These are phyloP conservation scores for Harringtonia lauricola DNA, from an alignment of 2,329 filamentous ascomycete species.

Conservation along the genomic window DNA sequence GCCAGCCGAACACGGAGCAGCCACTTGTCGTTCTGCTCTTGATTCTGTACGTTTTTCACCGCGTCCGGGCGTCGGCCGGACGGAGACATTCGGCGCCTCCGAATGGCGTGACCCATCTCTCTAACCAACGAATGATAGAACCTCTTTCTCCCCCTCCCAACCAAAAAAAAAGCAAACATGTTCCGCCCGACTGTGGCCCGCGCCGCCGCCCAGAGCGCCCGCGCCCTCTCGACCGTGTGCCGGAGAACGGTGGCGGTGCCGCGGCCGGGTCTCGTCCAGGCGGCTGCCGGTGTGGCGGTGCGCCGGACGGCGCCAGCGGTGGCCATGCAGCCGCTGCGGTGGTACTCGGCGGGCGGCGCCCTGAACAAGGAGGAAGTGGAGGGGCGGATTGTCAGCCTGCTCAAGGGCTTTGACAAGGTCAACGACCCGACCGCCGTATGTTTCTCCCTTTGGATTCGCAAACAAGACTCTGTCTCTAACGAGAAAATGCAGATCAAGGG, in stretches of 20 bases:
- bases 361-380: slow-evolving; percentile 62
- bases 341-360: slow-evolving; percentile 74
- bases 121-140: too few species aligned
- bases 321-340: slow-evolving; percentile 45
- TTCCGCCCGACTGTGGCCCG: slow-evolving; percentile 60
- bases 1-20: too few species aligned
- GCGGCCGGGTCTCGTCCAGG: not conserved
- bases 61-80: too few species aligned
- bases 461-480: slow-evolving; percentile 7
- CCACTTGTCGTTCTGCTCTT: too few species aligned
- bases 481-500: slow-evolving; percentile 63
- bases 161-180: slow-evolving; percentile 54
- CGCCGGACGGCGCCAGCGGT: slow-evolving; percentile 27
- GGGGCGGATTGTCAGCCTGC: slow-evolving; percentile 80
- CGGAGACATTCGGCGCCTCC: too few species aligned
- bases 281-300: not conserved
- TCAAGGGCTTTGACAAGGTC: slow-evolving; percentile 98
- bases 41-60: not conserved
- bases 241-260: not conserved
- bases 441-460: slow-evolving; percentile 9
- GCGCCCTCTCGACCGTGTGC: not conserved
- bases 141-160: not conserved
- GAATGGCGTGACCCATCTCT: too few species aligned
- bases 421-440: slow-evolving; percentile 53
- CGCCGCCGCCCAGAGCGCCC: slow-evolving; percentile 25